Evolutionary conservation across 495 filamentous ascomycete genomes (phyloP).

Genomic region (Xylaria intraflava): DNA sequence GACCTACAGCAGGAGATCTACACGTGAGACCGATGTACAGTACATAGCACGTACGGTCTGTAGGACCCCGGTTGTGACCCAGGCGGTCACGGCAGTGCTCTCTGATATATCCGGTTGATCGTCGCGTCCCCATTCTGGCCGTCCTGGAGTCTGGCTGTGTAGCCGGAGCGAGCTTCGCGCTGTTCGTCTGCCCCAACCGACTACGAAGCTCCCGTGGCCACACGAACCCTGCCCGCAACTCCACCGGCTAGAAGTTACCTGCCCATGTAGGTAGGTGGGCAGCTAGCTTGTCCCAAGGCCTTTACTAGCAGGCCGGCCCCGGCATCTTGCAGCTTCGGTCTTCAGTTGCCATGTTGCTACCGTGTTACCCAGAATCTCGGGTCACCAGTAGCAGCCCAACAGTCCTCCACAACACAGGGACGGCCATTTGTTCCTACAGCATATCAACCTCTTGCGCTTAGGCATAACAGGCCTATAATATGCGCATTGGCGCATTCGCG

Average conservation of each 20-base stretch:
- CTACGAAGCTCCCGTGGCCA: background rate
- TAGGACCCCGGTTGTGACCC: background rate
- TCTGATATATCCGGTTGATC: background rate
- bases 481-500: background rate
- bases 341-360: conserved; percentile 13
- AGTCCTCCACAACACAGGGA: no score
- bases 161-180: background rate
- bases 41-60: background rate
- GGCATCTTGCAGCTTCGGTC: conserved; percentile 9
- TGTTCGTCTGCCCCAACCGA: no score
- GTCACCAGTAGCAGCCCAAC: conserved; percentile 7
- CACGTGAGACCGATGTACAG: background rate
- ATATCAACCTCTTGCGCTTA: no score
- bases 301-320: background rate
- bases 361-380: conserved; percentile 13
- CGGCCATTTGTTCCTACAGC: no score
- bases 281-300: conserved; percentile 1
- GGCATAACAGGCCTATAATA: background rate
- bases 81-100: background rate
- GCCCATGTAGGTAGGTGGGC: background rate
- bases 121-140: background rate
- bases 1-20: background rate
- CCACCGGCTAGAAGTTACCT: background rate
- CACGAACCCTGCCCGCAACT: background rate
- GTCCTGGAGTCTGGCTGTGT: background rate